Percentiles rank a stretch among this genome's conserved stretches.
These are phyloP conservation scores for Phytophthora citricola DNA, from an alignment of 352 stramenopile genomes.

Conservation along the genomic window DNA sequence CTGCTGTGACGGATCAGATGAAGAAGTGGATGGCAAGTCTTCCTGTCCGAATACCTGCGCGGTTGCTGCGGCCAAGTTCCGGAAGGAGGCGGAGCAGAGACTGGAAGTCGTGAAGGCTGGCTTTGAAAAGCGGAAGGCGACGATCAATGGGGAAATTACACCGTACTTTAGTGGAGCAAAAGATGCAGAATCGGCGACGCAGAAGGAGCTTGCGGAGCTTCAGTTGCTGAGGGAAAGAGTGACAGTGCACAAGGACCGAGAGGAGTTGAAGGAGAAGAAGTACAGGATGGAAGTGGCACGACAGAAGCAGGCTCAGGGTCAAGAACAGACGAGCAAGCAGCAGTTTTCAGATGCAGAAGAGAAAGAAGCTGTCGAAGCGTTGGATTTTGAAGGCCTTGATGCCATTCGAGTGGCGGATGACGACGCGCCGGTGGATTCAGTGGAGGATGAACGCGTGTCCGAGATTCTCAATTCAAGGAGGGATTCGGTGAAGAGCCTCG, in stretches of 20 bases:
- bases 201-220: constrained; percentile 51
- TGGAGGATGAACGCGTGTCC: constrained; percentile 32
- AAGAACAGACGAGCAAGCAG: constrained; percentile 15
- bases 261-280: constrained; percentile 69
- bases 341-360: constrained; percentile 27
- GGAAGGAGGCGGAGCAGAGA: constrained; percentile 38
- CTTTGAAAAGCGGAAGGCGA: constrained; percentile 54
- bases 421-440: constrained; percentile 25
- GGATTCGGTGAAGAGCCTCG: constrained; percentile 46
- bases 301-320: constrained; percentile 37
- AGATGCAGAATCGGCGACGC: constrained; percentile 29
- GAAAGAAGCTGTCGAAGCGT: constrained; percentile 14
- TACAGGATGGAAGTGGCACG: constrained; percentile 62
- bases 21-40: constrained; percentile 42
- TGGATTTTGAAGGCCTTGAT: constrained; percentile 46
- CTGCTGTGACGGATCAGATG: constrained; percentile 97
- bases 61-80: constrained; percentile 41
- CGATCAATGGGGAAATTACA: constrained; percentile 48
- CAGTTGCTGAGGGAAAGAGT: constrained; percentile 64
- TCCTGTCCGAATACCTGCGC: constrained; percentile 62
- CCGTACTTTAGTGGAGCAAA: constrained; percentile 50
- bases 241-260: constrained; percentile 63
- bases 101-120: constrained; percentile 54
- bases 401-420: constrained; percentile 36
- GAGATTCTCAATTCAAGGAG: constrained; percentile 46